Evolutionary conservation across 2,329 filamentous ascomycete genomes (phyloP), one percentile per base, ranked within the genome.

Genomic region (Emergomyces pasteurianus): DNA sequence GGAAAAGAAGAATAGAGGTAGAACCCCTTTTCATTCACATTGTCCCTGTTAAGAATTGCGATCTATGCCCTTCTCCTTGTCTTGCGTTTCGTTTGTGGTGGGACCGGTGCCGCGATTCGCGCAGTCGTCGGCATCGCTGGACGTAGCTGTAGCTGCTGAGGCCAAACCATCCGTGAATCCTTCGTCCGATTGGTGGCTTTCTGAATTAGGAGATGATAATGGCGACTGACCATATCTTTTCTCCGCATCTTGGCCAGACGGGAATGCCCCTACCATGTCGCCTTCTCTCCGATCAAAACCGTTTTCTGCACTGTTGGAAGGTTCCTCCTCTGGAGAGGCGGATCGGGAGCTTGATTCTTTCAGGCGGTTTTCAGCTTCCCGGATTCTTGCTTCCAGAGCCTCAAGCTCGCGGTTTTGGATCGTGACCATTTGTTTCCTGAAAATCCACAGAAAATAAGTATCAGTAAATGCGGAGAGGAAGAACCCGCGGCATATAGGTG

Each of bases 351-450:
- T 61, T 50, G 68, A 68, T 58, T 67, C 64, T 77, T 79, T 83
- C 59, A 97, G 81, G 52, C 87, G 87, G 67, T 88, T 82, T 76
- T 96, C 92, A 75, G 94, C 90, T 69, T 91, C 90, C 67, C 85
- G 87, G 68, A 97, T 84, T 67, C 86, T 86, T 58, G 85, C 85
- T 76, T 96, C 90, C 69, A 97, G 86, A 61, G 86, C 85, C 74
- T 95, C 87, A 66, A 97, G 86, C 75, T 96, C 90, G 64, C 85
- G 83, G 60, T 83, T 84, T 72, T 90, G 88, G 58, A 82, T 83
- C 65, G 81, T 83, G 71, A 97, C 86, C 63, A 84, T 83, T 71
- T 90, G 85, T 77, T 94, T 94, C 76, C 91, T 96, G 55, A 28
- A 57, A 21, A 46, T 34, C 14, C 23, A 46, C 8, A 34, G 18